Percentiles rank a stretch among this genome's conserved stretches.
Evolutionary conservation across 1,139 yeast species (phyloP).

Genomic region (Magnusiomyces magnusii): DNA sequence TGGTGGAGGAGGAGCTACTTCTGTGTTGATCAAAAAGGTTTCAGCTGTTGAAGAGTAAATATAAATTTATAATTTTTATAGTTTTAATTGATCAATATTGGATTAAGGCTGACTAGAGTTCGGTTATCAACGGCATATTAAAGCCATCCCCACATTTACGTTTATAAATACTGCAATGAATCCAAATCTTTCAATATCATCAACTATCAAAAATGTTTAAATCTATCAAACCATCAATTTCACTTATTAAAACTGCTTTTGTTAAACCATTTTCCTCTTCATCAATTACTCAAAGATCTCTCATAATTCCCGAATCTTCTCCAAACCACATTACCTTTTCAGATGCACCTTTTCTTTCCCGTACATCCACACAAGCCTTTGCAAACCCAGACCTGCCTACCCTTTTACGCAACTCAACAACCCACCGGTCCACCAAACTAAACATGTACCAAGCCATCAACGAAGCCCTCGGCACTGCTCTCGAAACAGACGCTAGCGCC

Average conservation of each 20-base stretch:
- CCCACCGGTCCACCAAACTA: slow-evolving; percentile 20
- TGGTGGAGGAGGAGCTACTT: slow-evolving; percentile 97
- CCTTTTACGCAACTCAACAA: slow-evolving; percentile 1
- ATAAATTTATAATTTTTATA: no score
- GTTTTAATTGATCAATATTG: no score
- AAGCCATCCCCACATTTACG: background rate
- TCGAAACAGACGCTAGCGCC: slow-evolving; percentile 33
- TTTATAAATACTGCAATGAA: no score
- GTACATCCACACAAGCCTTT: slow-evolving; percentile 21
- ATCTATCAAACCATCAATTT: background rate
- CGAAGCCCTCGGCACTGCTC: slow-evolving; percentile 32
- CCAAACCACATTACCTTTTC: slow-evolving; percentile 24
- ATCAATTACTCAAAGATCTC: slow-evolving; percentile 3
- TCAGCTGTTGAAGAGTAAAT: slow-evolving; percentile 17
- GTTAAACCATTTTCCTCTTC: background rate
- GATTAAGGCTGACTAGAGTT: background rate
- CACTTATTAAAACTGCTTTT: no score
- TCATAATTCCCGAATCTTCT: slow-evolving; percentile 18
- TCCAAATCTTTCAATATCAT: no score
- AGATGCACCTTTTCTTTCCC: slow-evolving; percentile 27
- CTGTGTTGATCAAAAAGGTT: slow-evolving; percentile 55
- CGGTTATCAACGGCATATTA: background rate
- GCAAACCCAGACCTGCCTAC: slow-evolving; percentile 20
- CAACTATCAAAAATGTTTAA: background rate
- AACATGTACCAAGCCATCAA: slow-evolving; percentile 33